Evolutionary conservation across 345 rosid species (phyloP).

Genomic region (Lepidium aucheri): DNA sequence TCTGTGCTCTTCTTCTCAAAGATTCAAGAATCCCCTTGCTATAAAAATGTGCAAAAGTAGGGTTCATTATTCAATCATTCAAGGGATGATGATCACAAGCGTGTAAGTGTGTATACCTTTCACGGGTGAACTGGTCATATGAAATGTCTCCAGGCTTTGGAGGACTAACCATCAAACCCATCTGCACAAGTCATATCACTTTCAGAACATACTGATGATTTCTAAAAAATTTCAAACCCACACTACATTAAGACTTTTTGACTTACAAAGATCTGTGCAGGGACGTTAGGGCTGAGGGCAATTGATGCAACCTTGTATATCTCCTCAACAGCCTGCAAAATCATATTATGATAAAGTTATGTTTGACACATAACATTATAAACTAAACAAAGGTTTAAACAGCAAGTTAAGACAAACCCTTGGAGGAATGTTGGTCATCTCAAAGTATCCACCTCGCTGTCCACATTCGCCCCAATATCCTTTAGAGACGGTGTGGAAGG

Average conservation of each 20-base stretch:
- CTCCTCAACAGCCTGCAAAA: slow-evolving; percentile 83
- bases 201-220: neutral
- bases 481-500: slow-evolving; percentile 96
- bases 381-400: neutral
- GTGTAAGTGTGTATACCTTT: slow-evolving; percentile 51
- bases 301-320: slow-evolving; percentile 90
- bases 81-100: neutral
- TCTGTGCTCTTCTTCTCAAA: slow-evolving; percentile 77
- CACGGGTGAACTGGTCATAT: slow-evolving; percentile 63
- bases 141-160: slow-evolving; percentile 93
- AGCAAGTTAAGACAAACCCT: slow-evolving; percentile 38
- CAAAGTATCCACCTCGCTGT: slow-evolving; percentile 99
- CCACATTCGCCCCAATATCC: slow-evolving; percentile 99
- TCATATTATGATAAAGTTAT: neutral
- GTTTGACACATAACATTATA: neutral
- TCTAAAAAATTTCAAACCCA: neutral
- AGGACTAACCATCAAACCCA: slow-evolving; percentile 98
- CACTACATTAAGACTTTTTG: neutral
- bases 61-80: neutral
- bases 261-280: slow-evolving; percentile 98
- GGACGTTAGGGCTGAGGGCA: slow-evolving; percentile 91
- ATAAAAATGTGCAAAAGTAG: slow-evolving; percentile 1
- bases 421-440: slow-evolving; percentile 96
- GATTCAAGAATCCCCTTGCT: slow-evolving; percentile 94
- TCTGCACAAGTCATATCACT: slow-evolving; percentile 33